phyloP scores from a whole-genome alignment of 2,329 filamentous ascomycete genomes.

The Alternaria sp. region DNA sequence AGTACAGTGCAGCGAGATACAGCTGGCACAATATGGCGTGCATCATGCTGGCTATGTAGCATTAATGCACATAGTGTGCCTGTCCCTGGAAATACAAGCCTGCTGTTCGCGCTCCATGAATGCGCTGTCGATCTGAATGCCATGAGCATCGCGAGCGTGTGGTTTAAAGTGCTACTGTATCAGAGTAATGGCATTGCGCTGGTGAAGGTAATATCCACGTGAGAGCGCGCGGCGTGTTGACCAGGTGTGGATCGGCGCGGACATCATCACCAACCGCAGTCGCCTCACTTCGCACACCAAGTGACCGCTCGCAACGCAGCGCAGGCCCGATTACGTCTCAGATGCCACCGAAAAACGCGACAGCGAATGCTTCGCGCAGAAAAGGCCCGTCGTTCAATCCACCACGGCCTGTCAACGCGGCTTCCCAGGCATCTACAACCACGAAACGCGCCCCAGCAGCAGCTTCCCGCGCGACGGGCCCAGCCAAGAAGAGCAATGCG shows the following conservation, averaged over 20 bases:
- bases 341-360: slow-evolving; percentile 41
- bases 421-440: slow-evolving; percentile 30
- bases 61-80: neutral
- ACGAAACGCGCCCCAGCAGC: slow-evolving; percentile 32
- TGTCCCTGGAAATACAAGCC: neutral
- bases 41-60: neutral
- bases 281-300: neutral
- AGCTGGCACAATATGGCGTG: neutral
- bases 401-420: slow-evolving; percentile 44
- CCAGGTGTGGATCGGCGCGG: neutral
- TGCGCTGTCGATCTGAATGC: neutral
- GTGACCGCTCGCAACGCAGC: slow-evolving; percentile 4
- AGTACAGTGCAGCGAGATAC: neutral
- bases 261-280: slow-evolving; percentile 7
- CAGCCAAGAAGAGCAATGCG: slow-evolving; percentile 31
- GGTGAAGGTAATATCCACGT: slow-evolving; percentile 15
- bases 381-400: slow-evolving; percentile 51
- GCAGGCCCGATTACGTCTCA: neutral
- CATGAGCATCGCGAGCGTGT: neutral
- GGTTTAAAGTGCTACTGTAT: neutral
- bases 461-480: slow-evolving; percentile 7
- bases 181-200: neutral
- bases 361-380: slow-evolving; percentile 30
- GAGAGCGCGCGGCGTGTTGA: slow-evolving; percentile 16
- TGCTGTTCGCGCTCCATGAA: neutral